phyloP scores from a whole-genome alignment of 345 rosid genomes.

The Rhodamnia argentea region DNA sequence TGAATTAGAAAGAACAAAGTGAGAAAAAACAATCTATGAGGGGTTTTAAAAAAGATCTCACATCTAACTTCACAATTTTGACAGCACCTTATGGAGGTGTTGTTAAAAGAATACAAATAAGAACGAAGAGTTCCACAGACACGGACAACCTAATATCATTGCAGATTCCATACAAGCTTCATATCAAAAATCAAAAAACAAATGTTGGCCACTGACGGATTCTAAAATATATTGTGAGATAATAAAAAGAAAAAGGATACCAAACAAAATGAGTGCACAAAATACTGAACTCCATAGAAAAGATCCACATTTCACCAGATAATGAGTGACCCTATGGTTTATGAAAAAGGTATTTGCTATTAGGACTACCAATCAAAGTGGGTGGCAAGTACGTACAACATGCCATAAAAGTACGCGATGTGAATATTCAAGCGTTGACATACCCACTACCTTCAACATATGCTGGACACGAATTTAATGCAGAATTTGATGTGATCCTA shows the following conservation, averaged over 20 bases:
- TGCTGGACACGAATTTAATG: background rate
- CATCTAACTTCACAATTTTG: background rate
- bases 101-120: background rate
- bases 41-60: background rate
- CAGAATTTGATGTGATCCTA: background rate
- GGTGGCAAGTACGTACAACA: background rate
- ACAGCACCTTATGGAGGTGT: background rate
- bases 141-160: background rate
- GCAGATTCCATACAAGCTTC: background rate
- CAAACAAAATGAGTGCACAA: background rate
- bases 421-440: background rate
- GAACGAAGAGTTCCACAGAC: background rate
- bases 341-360: background rate
- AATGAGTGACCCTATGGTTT: background rate
- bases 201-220: background rate
- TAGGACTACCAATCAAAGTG: background rate
- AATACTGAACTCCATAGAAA: background rate
- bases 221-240: background rate
- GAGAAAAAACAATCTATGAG: background rate
- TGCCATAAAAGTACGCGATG: background rate
- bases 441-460: background rate
- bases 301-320: background rate
- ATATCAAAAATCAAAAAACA: background rate
- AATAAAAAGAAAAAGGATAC: background rate
- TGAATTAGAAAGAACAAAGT: background rate